phyloP scores from a whole-genome alignment of 495 filamentous ascomycete genomes.

The Aspergillus avenaceus region DNA sequence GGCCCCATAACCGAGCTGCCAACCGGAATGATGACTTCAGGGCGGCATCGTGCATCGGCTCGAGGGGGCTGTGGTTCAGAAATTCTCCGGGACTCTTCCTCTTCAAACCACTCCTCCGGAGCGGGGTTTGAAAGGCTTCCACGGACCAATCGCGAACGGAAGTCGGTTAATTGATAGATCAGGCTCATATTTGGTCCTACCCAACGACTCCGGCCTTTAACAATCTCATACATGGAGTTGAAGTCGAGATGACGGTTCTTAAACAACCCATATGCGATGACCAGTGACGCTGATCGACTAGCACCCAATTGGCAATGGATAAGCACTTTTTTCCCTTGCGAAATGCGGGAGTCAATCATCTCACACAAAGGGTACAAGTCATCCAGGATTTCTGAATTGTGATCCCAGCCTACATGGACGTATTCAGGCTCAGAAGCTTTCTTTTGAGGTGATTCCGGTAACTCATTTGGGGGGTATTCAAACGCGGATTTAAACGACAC shows the following conservation, averaged over 20 bases:
- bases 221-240: slow-evolving; percentile 87
- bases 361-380: slow-evolving; percentile 84
- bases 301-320: slow-evolving; percentile 96
- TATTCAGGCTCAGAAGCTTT: slow-evolving; percentile 70
- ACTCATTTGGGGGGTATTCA: slow-evolving; percentile 48
- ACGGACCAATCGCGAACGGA: slow-evolving; percentile 44
- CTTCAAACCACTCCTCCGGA: slow-evolving; percentile 36
- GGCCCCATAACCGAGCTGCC: slow-evolving; percentile 13
- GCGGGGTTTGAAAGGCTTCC: slow-evolving; percentile 40
- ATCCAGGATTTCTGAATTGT: slow-evolving; percentile 91
- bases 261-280: slow-evolving; percentile 94
- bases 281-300: slow-evolving; percentile 91
- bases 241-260: slow-evolving; percentile 83
- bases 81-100: slow-evolving; percentile 21
- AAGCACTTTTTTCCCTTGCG: slow-evolving; percentile 79
- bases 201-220: slow-evolving; percentile 88
- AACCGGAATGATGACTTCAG: slow-evolving; percentile 6
- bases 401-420: slow-evolving; percentile 94
- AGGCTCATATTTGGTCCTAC: slow-evolving; percentile 98
- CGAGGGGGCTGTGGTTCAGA: slow-evolving; percentile 33
- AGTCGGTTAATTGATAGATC: slow-evolving; percentile 96
- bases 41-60: slow-evolving; percentile 8
- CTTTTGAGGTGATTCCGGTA: slow-evolving; percentile 49
- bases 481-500: slow-evolving; percentile 70
- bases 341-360: slow-evolving; percentile 73